phyloP scores from a whole-genome alignment of 495 filamentous ascomycete genomes.

The Aspergillus asperescens region DNA sequence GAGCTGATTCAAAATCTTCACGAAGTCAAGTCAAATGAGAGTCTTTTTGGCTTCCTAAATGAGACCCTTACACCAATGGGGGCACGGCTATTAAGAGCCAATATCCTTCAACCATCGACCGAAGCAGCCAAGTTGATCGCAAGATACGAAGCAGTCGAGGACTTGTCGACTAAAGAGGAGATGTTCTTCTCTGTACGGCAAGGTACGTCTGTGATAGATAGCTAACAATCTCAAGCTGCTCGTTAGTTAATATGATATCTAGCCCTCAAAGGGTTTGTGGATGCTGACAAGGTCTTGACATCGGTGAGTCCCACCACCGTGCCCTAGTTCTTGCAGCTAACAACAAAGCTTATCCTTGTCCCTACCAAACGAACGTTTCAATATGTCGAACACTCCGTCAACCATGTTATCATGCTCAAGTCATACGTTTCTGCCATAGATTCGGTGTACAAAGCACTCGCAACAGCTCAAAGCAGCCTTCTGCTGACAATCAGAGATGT shows the following conservation, averaged over 20 bases:
- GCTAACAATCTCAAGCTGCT: not conserved
- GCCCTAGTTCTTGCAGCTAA: constrained; percentile 19
- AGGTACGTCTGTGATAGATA: constrained; percentile 30
- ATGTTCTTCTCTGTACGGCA: constrained; percentile 77
- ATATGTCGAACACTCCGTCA: constrained; percentile 71
- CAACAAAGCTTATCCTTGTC: constrained; percentile 56
- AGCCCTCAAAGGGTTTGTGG: constrained; percentile 70
- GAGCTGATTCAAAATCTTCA: constrained; percentile 88
- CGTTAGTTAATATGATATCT: constrained; percentile 2
- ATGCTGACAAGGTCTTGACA: constrained; percentile 36
- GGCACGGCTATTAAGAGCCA: constrained; percentile 69
- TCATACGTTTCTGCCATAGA: constrained; percentile 65
- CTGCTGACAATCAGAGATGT: constrained; percentile 61
- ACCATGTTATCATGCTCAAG: constrained; percentile 84
- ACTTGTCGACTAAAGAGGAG: constrained; percentile 76
- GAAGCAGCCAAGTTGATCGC: constrained; percentile 54
- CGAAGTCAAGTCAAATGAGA: constrained; percentile 66
- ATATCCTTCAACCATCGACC: constrained; percentile 86
- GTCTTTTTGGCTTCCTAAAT: constrained; percentile 78
- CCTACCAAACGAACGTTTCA: constrained; percentile 60
- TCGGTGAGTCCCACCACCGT: constrained; percentile 21
- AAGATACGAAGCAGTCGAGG: constrained; percentile 79
- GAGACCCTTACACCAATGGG: constrained; percentile 86
- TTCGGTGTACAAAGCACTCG: constrained; percentile 63
- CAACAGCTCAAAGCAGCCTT: constrained; percentile 58